A percentile compares a stretch with the other conserved stretches of the same genome.
Conservation (phyloP, 257 asterid genomes). For the Nicotiana benthamiana region DNA sequence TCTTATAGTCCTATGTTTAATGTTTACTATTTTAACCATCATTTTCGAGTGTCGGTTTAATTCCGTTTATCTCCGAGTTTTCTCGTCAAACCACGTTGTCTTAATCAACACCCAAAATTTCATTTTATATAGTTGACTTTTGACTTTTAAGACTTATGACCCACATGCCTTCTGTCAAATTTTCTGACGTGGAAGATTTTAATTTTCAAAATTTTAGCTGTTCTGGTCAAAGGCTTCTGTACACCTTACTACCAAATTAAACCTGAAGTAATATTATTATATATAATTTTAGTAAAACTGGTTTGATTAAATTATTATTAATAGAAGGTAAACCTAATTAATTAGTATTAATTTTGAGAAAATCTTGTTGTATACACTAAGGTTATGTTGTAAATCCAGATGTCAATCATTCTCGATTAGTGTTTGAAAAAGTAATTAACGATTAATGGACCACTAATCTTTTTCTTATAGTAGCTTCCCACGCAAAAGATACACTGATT, state of each 20-base stretch:
- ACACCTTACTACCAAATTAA: not conserved
- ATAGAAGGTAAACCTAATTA: not conserved
- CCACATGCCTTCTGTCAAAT: constrained; percentile 5
- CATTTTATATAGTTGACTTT: constrained; percentile 19
- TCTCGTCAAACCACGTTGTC: not conserved
- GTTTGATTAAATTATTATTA: not conserved
- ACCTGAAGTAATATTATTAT: not conserved
- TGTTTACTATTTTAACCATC: not conserved
- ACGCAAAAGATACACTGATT: constrained; percentile 37
- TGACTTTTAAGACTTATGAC: not conserved
- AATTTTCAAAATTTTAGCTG: not conserved
- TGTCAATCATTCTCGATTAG: constrained; percentile 10
- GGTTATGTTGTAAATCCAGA: constrained; percentile 17
- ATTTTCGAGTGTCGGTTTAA: constrained; percentile 15
- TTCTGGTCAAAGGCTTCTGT: not conserved
- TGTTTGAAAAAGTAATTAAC: constrained; percentile 4
- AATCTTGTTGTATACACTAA: not conserved
- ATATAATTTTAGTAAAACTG: not conserved
- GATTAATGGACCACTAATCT: constrained; percentile 21
- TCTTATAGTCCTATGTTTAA: not conserved
- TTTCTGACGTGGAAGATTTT: not conserved
- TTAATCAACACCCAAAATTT: not conserved
- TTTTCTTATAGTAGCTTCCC: constrained; percentile 36
- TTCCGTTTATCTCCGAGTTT: constrained; percentile 11
- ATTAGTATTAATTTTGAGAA: not conserved